Conservation (phyloP, 805 yeast species). For the Kuraishia capsulata region DNA sequence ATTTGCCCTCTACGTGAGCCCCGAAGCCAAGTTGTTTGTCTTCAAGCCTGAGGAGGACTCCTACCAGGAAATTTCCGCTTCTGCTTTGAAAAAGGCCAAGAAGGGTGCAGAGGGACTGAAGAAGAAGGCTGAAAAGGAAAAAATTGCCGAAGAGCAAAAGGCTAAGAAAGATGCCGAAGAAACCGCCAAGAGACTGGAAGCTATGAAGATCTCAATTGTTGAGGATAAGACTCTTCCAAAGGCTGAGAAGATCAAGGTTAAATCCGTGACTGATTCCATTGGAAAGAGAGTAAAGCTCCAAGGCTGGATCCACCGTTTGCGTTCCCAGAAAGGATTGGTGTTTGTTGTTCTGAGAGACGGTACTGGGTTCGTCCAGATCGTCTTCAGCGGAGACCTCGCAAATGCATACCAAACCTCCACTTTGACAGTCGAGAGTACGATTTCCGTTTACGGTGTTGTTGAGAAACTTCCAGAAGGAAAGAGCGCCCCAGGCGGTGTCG, state of each 20-base stretch:
- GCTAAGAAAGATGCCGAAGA: slow-evolving; percentile 59
- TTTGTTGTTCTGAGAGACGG: slow-evolving; percentile 95
- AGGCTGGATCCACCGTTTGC: slow-evolving; percentile 96
- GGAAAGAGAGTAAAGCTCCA: slow-evolving; percentile 68
- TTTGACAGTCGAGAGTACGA: slow-evolving; percentile 82
- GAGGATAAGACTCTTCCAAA: slow-evolving; percentile 68
- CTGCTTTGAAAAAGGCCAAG: slow-evolving; percentile 92
- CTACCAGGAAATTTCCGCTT: slow-evolving; percentile 73
- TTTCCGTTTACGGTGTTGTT: slow-evolving; percentile 72
- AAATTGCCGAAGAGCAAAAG: slow-evolving; percentile 42
- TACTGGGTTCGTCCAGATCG: slow-evolving; percentile 81
- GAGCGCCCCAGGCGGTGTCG: slow-evolving; percentile 96
- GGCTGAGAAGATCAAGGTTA: slow-evolving; percentile 62
- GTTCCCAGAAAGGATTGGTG: slow-evolving; percentile 86
- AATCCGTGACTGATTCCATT: slow-evolving; percentile 39
- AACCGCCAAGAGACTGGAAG: slow-evolving; percentile 65
- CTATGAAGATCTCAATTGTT: slow-evolving; percentile 64
- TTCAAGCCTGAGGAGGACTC: slow-evolving; percentile 53
- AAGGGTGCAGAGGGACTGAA: slow-evolving; percentile 90
- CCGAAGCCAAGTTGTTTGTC: slow-evolving; percentile 47
- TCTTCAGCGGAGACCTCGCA: slow-evolving; percentile 85
- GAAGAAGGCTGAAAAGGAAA: slow-evolving; percentile 68
- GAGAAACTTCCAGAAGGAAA: slow-evolving; percentile 90
- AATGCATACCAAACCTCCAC: slow-evolving; percentile 78
- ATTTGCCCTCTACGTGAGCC: slow-evolving; percentile 52